Percentiles rank a stretch among this genome's conserved stretches.
Conservation (phyloP, 805 yeast genomes). For the Allodekkera sacchari region DNA sequence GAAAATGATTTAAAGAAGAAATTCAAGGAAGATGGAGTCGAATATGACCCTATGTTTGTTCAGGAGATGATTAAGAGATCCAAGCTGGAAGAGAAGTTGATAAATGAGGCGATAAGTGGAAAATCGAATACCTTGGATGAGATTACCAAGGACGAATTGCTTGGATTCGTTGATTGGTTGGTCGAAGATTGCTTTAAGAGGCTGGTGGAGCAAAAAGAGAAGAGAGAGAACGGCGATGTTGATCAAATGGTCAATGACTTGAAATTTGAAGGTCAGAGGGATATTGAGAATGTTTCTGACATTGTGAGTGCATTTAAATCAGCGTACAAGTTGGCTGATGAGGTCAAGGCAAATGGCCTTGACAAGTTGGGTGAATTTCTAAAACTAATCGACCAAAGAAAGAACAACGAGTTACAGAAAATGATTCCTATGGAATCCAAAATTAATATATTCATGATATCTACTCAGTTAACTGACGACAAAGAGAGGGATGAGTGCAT, state of each 20-base stretch:
- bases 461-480: conserved; percentile 30
- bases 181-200: conserved; percentile 16
- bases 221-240: conserved; percentile 6
- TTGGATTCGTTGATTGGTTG: conserved; percentile 19
- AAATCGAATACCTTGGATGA: conserved; percentile 9
- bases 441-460: conserved; percentile 30
- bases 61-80: conserved; percentile 19
- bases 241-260: conserved; percentile 10
- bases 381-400: conserved; percentile 10
- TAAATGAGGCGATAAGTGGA: conserved; percentile 9
- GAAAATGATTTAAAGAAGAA: conserved; percentile 16
- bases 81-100: conserved; percentile 11
- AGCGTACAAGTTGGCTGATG: conserved; percentile 14
- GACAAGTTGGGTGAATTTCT: conserved; percentile 18
- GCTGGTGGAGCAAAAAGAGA: conserved; percentile 9
- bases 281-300: background rate
- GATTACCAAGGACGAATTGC: conserved; percentile 14
- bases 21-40: conserved; percentile 20
- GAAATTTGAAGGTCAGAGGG: conserved; percentile 1
- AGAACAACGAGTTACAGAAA: conserved; percentile 10
- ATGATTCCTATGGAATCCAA: conserved; percentile 28
- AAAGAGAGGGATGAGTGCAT: conserved; percentile 26
- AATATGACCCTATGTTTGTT: conserved; percentile 22
- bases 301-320: conserved; percentile 14
- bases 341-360: conserved; percentile 14